Percentiles rank a stretch among this genome's conserved stretches.
phyloP scores from a whole-genome alignment of 352 stramenopile genomes.

The Pythium coloratum region DNA sequence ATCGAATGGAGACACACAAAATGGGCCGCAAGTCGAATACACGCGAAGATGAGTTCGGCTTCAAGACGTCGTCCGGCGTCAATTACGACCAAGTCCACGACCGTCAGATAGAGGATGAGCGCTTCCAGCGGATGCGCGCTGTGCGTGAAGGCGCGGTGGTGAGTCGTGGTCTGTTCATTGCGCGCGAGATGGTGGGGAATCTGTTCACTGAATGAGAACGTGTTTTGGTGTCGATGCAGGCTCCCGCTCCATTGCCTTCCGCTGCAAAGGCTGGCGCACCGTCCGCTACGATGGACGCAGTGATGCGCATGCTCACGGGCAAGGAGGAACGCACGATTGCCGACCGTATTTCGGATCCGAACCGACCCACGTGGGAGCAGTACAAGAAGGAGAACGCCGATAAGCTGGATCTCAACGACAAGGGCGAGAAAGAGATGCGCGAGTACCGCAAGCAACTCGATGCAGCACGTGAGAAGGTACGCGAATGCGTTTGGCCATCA shows the following conservation, averaged over 20 bases:
- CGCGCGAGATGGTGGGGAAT: neutral
- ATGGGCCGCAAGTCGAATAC: slow-evolving; percentile 35
- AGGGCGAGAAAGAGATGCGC: slow-evolving; percentile 93
- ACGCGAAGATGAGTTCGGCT: slow-evolving; percentile 53
- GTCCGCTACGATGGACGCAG: slow-evolving; percentile 91
- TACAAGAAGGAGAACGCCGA: slow-evolving; percentile 97
- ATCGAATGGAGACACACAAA: slow-evolving; percentile 4
- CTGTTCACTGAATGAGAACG: neutral
- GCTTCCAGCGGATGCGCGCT: slow-evolving; percentile 75
- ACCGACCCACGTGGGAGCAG: slow-evolving; percentile 95
- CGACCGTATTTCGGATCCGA: slow-evolving; percentile 92
- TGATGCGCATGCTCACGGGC: slow-evolving; percentile 92
- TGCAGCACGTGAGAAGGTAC: slow-evolving; percentile 84
- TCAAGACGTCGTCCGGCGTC: slow-evolving; percentile 79
- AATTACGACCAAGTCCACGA: slow-evolving; percentile 83
- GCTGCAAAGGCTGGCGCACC: slow-evolving; percentile 31
- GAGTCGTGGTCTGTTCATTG: slow-evolving; percentile 11
- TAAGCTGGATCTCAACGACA: slow-evolving; percentile 87
- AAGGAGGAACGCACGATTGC: slow-evolving; percentile 93
- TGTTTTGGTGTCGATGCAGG: slow-evolving; percentile 16
- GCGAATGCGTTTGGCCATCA: neutral
- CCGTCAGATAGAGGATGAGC: slow-evolving; percentile 81
- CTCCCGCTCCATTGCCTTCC: slow-evolving; percentile 13
- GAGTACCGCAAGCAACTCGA: slow-evolving; percentile 93
- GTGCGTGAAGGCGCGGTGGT: slow-evolving; percentile 49